phyloP scores from a whole-genome alignment of 1,139 yeast genomes.

The Geotrichum histeridarum region DNA sequence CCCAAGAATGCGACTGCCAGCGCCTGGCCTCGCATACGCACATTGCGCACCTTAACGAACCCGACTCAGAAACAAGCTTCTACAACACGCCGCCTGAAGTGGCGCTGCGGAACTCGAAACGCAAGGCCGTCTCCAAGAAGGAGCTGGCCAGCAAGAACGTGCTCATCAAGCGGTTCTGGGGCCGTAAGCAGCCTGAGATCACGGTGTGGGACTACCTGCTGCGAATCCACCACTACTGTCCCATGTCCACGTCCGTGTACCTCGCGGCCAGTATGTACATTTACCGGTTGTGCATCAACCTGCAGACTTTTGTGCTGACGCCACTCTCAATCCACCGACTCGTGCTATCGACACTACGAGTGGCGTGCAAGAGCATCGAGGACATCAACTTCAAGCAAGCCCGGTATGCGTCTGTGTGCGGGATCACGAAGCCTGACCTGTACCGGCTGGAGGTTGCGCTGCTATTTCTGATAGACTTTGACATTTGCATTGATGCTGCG shows the following conservation, averaged over 20 bases:
- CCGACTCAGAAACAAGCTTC: background rate
- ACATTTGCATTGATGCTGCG: conserved; percentile 34
- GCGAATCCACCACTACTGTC: conserved; percentile 43
- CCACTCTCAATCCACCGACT: conserved; percentile 46
- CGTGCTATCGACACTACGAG: conserved; percentile 45
- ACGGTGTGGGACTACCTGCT: conserved; percentile 38
- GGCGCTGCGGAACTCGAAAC: background rate
- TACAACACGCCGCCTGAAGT: background rate
- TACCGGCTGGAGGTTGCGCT: conserved; percentile 47
- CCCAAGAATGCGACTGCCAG: background rate
- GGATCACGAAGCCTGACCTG: conserved; percentile 44
- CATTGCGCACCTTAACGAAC: background rate
- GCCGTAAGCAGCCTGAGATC: conserved; percentile 39
- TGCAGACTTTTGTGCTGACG: conserved; percentile 38
- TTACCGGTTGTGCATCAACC: conserved; percentile 35
- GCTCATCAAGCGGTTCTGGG: conserved; percentile 36
- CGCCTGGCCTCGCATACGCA: background rate
- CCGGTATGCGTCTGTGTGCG: conserved; percentile 51
- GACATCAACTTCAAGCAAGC: conserved; percentile 49
- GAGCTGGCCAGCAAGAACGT: conserved; percentile 4
- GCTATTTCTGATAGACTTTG: conserved; percentile 39
- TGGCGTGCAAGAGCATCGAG: conserved; percentile 50
- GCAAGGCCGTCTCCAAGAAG: conserved; percentile 1
- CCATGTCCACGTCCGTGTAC: conserved; percentile 43
- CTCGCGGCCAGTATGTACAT: conserved; percentile 40